Conservation (phyloP, 805 yeast species). For the Myxozyma neglecta region DNA sequence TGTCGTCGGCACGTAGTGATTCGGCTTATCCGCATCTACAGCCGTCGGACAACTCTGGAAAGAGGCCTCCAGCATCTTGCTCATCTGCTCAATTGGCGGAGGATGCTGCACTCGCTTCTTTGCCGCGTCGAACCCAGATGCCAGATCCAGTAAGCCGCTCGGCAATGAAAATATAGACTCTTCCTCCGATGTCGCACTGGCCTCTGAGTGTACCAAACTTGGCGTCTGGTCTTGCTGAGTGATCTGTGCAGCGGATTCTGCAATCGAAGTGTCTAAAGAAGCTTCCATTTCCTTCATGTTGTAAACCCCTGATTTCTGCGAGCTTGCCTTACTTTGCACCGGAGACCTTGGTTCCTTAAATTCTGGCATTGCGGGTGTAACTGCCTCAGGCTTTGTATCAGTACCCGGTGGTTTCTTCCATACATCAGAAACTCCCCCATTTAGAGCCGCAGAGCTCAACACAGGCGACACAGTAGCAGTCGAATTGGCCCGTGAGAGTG, state of each 20-base stretch:
- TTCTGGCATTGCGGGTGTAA: neutral
- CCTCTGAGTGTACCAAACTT: constrained; percentile 22
- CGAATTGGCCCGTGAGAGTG: neutral
- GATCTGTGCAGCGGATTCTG: neutral
- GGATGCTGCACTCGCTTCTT: constrained; percentile 52
- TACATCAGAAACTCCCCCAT: constrained; percentile 17
- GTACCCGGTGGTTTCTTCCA: constrained; percentile 7
- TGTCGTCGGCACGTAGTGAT: constrained; percentile 68
- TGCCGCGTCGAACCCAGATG: constrained; percentile 44
- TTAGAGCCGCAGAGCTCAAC: constrained; percentile 22
- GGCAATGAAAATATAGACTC: constrained; percentile 38
- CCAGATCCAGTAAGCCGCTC: constrained; percentile 45
- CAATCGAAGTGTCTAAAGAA: neutral
- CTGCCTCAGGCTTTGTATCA: neutral
- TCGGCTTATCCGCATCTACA: constrained; percentile 81
- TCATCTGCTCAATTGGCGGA: constrained; percentile 53
- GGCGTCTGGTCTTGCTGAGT: constrained; percentile 7
- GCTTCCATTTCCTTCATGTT: constrained; percentile 24
- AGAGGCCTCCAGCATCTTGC: constrained; percentile 69
- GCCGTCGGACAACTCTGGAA: constrained; percentile 91
- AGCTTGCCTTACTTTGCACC: neutral
- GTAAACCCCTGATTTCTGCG: constrained; percentile 1
- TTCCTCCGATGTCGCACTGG: constrained; percentile 9
- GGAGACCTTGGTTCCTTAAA: neutral
- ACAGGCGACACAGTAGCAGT: constrained; percentile 26